Conservation (phyloP, 1,139 yeast genomes). For the Taphrina betulina region DNA sequence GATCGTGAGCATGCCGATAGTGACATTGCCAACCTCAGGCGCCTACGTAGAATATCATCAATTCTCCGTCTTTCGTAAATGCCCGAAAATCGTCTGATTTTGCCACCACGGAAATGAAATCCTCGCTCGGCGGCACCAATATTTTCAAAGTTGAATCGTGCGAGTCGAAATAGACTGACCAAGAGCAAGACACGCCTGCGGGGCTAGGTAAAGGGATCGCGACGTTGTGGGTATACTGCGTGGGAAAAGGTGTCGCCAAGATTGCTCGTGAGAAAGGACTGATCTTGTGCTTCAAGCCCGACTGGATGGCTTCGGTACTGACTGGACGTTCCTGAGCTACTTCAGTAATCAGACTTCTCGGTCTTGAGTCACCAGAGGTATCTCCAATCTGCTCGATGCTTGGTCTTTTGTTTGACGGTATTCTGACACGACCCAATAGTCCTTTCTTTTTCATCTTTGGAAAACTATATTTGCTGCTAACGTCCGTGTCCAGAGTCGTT, state of each 20-base stretch:
- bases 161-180: conserved; percentile 19
- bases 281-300: neutral
- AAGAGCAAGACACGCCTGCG: neutral
- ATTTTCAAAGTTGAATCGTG: conserved; percentile 1
- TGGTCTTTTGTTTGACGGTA: neutral
- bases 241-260: conserved; percentile 11
- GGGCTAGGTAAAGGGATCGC: conserved; percentile 3
- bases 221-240: conserved; percentile 17
- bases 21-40: too few species aligned
- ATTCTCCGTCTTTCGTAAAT: conserved; percentile 3
- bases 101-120: conserved; percentile 1
- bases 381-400: too few species aligned
- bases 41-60: conserved; percentile 13
- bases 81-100: conserved; percentile 7
- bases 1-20: too few species aligned
- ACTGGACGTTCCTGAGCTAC: neutral
- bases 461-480: neutral
- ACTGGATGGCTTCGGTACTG: neutral
- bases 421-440: neutral
- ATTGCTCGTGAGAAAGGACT: neutral
- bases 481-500: neutral
- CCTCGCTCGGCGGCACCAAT: conserved; percentile 7
- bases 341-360: neutral
- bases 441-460: conserved; percentile 18
- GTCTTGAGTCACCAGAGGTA: too few species aligned